Conservation (phyloP, 1,284 basidiomycete genomes). For the Lignosus rhinocerotis region DNA sequence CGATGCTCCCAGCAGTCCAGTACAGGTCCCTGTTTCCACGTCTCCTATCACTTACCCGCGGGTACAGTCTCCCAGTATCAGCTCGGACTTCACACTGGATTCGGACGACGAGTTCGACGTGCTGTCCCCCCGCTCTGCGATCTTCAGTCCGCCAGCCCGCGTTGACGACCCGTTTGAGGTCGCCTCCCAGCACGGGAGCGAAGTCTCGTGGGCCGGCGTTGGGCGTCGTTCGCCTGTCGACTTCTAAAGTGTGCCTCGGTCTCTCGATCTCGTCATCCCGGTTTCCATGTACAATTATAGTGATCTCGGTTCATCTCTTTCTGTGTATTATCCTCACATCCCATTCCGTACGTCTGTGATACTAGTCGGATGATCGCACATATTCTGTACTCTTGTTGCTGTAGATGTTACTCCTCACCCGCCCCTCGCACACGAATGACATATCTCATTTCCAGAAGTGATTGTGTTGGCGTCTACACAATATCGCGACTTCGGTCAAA, state of each 20-base stretch:
- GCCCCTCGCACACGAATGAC: not conserved
- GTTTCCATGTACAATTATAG: not conserved
- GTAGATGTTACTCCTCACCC: not conserved
- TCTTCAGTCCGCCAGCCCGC: constrained; percentile 29
- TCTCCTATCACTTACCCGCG: constrained; percentile 16
- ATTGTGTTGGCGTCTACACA: too few relatives aligned
- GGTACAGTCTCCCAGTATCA: constrained; percentile 22
- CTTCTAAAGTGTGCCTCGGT: constrained; percentile 5
- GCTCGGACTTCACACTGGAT: constrained; percentile 23
- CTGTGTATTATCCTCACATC: not conserved
- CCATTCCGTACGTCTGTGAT: not conserved
- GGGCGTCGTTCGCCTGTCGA: constrained; percentile 28
- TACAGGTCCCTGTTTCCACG: constrained; percentile 4
- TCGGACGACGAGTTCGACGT: constrained; percentile 28
- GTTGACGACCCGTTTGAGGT: constrained; percentile 27
- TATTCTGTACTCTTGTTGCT: constrained; percentile 3
- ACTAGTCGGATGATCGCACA: not conserved
- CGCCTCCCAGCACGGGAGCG: constrained; percentile 22
- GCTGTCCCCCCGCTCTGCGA: constrained; percentile 31
- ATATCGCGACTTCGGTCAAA: too few relatives aligned
- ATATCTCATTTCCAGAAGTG: too few relatives aligned
- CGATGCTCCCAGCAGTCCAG: constrained; percentile 20
- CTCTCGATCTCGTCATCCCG: not conserved
- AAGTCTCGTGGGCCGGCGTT: constrained; percentile 31
- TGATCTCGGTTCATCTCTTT: not conserved